Evolutionary conservation across 768 basidiomycete species (phyloP).

Genomic region (Leccinum ochraceum): DNA sequence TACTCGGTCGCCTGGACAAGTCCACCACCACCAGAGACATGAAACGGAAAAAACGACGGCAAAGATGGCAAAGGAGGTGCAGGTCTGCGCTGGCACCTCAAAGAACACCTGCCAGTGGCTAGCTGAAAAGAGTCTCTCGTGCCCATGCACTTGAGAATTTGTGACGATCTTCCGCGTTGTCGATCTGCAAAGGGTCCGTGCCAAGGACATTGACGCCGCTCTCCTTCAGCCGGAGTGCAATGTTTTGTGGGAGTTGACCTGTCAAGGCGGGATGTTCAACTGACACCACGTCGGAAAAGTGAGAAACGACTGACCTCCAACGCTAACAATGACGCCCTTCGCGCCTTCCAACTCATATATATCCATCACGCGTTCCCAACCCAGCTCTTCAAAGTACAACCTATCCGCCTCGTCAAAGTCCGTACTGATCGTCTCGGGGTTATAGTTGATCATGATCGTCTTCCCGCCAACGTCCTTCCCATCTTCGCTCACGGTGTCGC

Average conservation of each 20-base stretch:
- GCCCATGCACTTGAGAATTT: slow-evolving; percentile 71
- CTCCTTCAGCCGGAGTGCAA: slow-evolving; percentile 92
- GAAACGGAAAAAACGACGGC: too few relatives aligned
- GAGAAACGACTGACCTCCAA: slow-evolving; percentile 69
- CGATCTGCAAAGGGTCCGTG: slow-evolving; percentile 93
- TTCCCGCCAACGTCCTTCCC: slow-evolving; percentile 46
- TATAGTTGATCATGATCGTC: slow-evolving; percentile 99
- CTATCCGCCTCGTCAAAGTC: slow-evolving; percentile 99
- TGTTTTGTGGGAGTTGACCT: slow-evolving; percentile 99
- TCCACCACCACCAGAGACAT: too few relatives aligned
- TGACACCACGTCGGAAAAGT: not conserved
- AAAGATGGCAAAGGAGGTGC: too few relatives aligned
- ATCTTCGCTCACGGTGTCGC: slow-evolving; percentile 35
- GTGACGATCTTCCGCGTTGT: slow-evolving; percentile 97
- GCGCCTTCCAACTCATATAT: slow-evolving; percentile 96
- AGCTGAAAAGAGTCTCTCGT: too few relatives aligned
- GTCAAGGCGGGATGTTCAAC: not conserved
- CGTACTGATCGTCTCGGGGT: slow-evolving; percentile 98
- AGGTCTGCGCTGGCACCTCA: too few relatives aligned
- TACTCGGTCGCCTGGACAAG: too few relatives aligned
- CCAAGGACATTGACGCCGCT: slow-evolving; percentile 92
- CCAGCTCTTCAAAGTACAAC: slow-evolving; percentile 97
- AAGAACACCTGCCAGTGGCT: too few relatives aligned
- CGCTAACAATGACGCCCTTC: slow-evolving; percentile 92
- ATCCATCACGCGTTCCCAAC: slow-evolving; percentile 98